A percentile compares a stretch with the other conserved stretches of the same genome.
Conservation (phyloP, 768 basidiomycete species). For the Auricularia sp. region DNA sequence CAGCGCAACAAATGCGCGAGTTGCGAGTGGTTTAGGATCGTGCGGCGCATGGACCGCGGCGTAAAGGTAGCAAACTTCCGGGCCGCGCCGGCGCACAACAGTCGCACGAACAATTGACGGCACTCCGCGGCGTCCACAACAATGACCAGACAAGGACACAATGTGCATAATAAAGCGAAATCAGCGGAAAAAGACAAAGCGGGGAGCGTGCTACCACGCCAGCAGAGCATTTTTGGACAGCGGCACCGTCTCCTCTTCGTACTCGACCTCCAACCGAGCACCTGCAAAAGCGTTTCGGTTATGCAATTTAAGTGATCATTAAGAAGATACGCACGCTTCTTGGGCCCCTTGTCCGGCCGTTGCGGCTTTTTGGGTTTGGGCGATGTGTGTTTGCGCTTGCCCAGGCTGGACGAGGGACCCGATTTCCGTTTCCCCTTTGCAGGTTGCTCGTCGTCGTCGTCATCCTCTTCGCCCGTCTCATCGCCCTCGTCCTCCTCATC, state of each 20-base stretch:
- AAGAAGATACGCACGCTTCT: constrained; percentile 35
- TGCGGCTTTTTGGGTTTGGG: constrained; percentile 32
- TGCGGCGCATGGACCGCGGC: no score
- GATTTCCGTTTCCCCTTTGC: constrained; percentile 1
- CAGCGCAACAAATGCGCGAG: not conserved
- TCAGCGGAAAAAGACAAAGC: not conserved
- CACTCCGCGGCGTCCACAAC: no score
- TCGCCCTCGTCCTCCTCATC: constrained; percentile 33
- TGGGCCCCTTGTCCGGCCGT: constrained; percentile 49
- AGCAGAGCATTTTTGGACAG: constrained; percentile 24
- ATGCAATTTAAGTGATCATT: not conserved
- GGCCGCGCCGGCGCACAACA: no score
- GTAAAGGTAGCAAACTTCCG: no score
- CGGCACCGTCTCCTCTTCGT: constrained; percentile 78
- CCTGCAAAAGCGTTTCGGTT: constrained; percentile 35
- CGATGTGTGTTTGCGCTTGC: constrained; percentile 57
- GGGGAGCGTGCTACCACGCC: not conserved
- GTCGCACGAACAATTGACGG: no score
- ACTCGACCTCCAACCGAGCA: constrained; percentile 87
- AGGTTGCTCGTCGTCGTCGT: constrained; percentile 25
- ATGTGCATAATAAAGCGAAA: no score
- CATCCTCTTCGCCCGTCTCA: constrained; percentile 33
- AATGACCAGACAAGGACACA: no score
- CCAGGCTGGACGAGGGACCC: constrained; percentile 36
- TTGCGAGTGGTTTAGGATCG: not conserved